Conservation (phyloP, 176 grass and related monocot species). For the Hyparrhenia diplandra region DNA sequence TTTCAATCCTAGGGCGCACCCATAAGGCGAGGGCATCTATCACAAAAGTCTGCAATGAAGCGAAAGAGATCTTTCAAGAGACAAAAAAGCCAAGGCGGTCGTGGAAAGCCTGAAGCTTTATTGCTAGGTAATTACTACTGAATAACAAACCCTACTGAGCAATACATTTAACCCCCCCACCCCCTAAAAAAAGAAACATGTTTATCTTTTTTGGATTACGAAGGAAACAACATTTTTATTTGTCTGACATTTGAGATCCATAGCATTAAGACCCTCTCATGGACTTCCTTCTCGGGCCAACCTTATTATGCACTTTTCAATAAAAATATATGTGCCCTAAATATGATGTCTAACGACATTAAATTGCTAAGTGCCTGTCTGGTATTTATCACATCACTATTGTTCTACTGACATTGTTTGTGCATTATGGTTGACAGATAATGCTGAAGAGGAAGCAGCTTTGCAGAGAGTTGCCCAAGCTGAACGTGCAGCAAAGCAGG, state of each 20-base stretch:
- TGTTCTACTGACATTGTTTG: not conserved
- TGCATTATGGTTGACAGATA: constrained; percentile 36
- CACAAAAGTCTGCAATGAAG: constrained; percentile 60
- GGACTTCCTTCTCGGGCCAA: not conserved
- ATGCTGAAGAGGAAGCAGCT: constrained; percentile 42
- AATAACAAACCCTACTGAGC: not conserved
- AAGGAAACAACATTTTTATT: not conserved
- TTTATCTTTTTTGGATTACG: not conserved
- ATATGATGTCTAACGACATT: not conserved
- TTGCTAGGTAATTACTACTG: constrained; percentile 50
- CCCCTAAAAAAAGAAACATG: too few species aligned
- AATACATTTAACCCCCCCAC: not conserved
- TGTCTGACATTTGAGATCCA: not conserved
- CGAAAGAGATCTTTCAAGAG: constrained; percentile 85
- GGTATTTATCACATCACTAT: not conserved
- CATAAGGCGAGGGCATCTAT: constrained; percentile 34
- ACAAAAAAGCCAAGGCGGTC: constrained; percentile 53
- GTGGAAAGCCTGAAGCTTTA: constrained; percentile 48
- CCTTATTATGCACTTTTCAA: not conserved
- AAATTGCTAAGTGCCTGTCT: not conserved
- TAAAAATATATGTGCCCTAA: not conserved
- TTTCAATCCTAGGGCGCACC: constrained; percentile 31
- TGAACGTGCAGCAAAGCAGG: constrained; percentile 43
- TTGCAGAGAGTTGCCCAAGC: constrained; percentile 63
- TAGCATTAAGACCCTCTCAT: not conserved